phyloP scores from a whole-genome alignment of 257 asterid species.

The Primulina huaijiensis region DNA sequence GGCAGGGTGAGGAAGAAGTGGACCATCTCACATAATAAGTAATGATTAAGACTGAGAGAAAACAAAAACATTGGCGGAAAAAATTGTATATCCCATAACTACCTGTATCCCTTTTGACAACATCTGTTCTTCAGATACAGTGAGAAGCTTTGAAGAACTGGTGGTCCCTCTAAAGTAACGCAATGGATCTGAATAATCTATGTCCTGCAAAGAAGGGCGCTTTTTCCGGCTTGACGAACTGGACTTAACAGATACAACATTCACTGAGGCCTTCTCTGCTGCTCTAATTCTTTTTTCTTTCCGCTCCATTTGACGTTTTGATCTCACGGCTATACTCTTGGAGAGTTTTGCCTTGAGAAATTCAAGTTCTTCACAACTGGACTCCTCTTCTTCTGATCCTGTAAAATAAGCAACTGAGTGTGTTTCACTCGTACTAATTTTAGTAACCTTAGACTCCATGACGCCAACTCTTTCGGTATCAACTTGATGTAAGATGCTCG shows the following conservation, averaged over 20 bases:
- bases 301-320: constrained; percentile 79
- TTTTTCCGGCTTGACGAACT: constrained; percentile 66
- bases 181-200: constrained; percentile 79
- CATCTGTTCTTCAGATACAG: constrained; percentile 77
- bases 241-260: constrained; percentile 61
- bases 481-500: constrained; percentile 23
- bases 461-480: constrained; percentile 34
- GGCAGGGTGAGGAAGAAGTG: not conserved
- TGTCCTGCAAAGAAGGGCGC: constrained; percentile 59
- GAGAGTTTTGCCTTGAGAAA: constrained; percentile 53
- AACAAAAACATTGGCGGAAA: no score
- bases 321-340: constrained; percentile 60
- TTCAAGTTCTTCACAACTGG: constrained; percentile 67
- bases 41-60: no score
- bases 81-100: not conserved
- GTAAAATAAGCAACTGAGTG: constrained; percentile 27
- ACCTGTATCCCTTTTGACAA: constrained; percentile 92
- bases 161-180: constrained; percentile 81
- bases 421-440: constrained; percentile 30
- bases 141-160: constrained; percentile 62
- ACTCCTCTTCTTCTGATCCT: constrained; percentile 55
- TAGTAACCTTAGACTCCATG: constrained; percentile 41
- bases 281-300: constrained; percentile 69
- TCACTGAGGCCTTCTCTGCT: constrained; percentile 71
- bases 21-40: no score